phyloP scores from a whole-genome alignment of 1,284 basidiomycete species.

The Mixia osmundae region DNA sequence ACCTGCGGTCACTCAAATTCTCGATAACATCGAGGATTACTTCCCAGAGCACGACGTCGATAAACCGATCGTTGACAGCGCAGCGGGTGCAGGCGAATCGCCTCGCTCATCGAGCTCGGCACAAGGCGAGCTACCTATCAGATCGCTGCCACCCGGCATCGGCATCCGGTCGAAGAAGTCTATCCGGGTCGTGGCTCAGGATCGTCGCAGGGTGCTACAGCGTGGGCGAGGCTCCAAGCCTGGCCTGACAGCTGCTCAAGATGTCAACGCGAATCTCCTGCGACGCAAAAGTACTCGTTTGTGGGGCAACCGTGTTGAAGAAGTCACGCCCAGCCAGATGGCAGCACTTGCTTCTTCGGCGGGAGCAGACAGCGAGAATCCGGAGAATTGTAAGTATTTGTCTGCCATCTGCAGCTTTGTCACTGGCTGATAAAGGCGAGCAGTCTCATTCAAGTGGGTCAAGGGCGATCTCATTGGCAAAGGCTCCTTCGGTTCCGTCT shows the following conservation, averaged over 20 bases:
- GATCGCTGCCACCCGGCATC: background rate
- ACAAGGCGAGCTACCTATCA: background rate
- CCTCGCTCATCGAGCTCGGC: conserved; percentile 25
- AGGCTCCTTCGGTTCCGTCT: conserved; percentile 93
- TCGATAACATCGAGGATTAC: conserved; percentile 77
- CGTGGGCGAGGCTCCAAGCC: conserved; percentile 25
- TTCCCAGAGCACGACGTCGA: conserved; percentile 94
- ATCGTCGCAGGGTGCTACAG: conserved; percentile 22
- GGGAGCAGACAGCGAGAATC: conserved; percentile 14
- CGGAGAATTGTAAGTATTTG: conserved; percentile 16
- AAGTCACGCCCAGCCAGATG: conserved; percentile 49
- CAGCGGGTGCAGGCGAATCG: too few species aligned
- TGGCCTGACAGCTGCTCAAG: conserved; percentile 19
- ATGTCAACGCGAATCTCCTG: conserved; percentile 26
- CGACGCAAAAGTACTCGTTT: conserved; percentile 78
- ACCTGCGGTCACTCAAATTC: conserved; percentile 78
- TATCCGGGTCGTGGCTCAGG: conserved; percentile 69
- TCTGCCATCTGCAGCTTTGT: background rate
- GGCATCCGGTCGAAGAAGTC: conserved; percentile 32
- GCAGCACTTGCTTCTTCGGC: conserved; percentile 19
- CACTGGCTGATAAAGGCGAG: background rate
- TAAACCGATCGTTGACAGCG: conserved; percentile 68
- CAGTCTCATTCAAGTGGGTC: conserved; percentile 81
- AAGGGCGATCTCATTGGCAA: conserved; percentile 94
- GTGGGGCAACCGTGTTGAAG: conserved; percentile 82